Conservation (phyloP, 805 yeast species). For the Spathaspora gorwiae region DNA sequence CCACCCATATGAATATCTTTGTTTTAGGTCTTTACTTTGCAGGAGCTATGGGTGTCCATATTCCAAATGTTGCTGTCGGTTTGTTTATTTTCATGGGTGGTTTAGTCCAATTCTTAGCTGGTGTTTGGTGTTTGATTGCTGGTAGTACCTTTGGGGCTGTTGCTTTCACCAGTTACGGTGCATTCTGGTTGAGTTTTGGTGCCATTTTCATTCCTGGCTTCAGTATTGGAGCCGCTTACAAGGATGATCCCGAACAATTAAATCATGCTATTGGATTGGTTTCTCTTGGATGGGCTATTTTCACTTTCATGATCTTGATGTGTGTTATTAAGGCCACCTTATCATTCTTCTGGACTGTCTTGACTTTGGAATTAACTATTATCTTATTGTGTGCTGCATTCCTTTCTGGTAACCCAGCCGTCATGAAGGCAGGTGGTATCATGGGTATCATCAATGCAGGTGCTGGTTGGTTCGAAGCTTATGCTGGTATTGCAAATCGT, state of each 20-base stretch:
- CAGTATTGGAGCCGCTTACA: slow-evolving; percentile 46
- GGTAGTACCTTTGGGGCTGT: slow-evolving; percentile 56
- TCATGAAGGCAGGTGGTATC: slow-evolving; percentile 51
- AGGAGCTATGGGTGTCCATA: slow-evolving; percentile 41
- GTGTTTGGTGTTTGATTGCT: slow-evolving; percentile 44
- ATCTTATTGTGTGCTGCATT: slow-evolving; percentile 48
- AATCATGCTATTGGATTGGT: slow-evolving; percentile 54
- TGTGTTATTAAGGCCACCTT: slow-evolving; percentile 51
- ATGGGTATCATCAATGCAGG: slow-evolving; percentile 51
- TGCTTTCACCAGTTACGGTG: slow-evolving; percentile 50
- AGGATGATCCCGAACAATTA: slow-evolving; percentile 34
- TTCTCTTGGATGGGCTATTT: slow-evolving; percentile 59
- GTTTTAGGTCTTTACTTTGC: slow-evolving; percentile 43
- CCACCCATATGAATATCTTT: slow-evolving; percentile 43
- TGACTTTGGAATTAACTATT: slow-evolving; percentile 54
- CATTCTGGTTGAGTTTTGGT: slow-evolving; percentile 51
- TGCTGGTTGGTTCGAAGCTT: slow-evolving; percentile 56
- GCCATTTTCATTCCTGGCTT: slow-evolving; percentile 50
- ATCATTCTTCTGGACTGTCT: slow-evolving; percentile 45
- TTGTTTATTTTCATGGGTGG: slow-evolving; percentile 48
- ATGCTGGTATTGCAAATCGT: slow-evolving; percentile 53
- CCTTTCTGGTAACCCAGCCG: slow-evolving; percentile 31
- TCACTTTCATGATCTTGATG: slow-evolving; percentile 53
- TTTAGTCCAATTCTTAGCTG: slow-evolving; percentile 44
- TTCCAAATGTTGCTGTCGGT: slow-evolving; percentile 42